Base-by-base conservation (phyloP, 2,329 filamentous ascomycete genomes). In the Colletotrichum tamarilloi region DNA sequence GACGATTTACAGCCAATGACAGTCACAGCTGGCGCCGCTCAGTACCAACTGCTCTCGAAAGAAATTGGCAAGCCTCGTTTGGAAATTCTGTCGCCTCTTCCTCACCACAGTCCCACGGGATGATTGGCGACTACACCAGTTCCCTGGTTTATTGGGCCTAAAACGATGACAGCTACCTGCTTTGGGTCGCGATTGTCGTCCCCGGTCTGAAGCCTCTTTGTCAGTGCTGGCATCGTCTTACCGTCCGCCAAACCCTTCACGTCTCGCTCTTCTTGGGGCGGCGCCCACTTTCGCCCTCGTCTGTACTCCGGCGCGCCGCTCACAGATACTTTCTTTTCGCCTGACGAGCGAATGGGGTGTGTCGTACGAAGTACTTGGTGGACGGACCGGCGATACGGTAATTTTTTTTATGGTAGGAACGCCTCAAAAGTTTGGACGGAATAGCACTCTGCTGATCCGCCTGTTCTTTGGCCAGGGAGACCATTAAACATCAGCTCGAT, bases 21-120 rank as follows among this genome's bases (percentile, higher is more conserved):
- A 56, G 26, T 24, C 38, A 38, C 24, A 35, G 49, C 28, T 28
- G 57, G 22, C 57, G 69, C 58, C 65, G 42, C 66, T 58, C 58
- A 72, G 58, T 26, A 62, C 69, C 52, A 65, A 35, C 38, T 58
- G 66, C 65, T 58, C 35, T 57, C 38, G 65, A 52, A 30, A 65
- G 69, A 72, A 69, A 72, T 72, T 72, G 52, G 24, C 32, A 56
- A 60, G 62, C 67, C 68, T 60, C 63, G 56, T 67, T 67, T 66
- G 55, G 68, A 67, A 70, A 67, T 49, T 53, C 56, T 35, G 14
- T 71, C 56, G 55, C 35, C 56, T 67, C 38, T 52, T 30, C 19
- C 19, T 59, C 53, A 24, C 28, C 35, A 55, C 8, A 9, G 11
- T 16, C 22, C 42, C 42, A 22, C 42, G 19, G 42, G n/a, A 22